phyloP scores from a whole-genome alignment of 2,329 filamentous ascomycete genomes.

The Talaromyces sp. region DNA sequence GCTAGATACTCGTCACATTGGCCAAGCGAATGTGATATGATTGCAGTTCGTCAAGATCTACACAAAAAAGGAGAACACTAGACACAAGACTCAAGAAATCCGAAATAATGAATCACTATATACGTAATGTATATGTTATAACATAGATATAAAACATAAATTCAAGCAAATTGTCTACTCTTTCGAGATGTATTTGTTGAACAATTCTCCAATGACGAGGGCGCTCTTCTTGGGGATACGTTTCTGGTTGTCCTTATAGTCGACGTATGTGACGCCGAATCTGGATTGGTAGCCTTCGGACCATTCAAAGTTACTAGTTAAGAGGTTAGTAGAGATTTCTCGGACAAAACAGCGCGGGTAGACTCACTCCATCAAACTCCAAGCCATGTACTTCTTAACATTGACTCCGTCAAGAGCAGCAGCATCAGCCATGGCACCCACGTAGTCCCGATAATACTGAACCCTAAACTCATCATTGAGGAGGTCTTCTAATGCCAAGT shows the following conservation, averaged over 20 bases:
- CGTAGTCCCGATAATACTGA: slow-evolving; percentile 74
- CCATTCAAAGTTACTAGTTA: slow-evolving; percentile 74
- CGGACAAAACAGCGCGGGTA: neutral
- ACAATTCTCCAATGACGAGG: slow-evolving; percentile 65
- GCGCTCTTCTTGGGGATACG: slow-evolving; percentile 82
- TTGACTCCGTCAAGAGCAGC: slow-evolving; percentile 70
- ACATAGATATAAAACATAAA: neutral
- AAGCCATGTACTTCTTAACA: slow-evolving; percentile 76
- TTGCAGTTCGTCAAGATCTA: neutral
- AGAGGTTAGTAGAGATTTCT: neutral
- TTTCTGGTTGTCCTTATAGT: slow-evolving; percentile 76
- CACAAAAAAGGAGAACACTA: neutral
- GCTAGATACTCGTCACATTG: neutral
- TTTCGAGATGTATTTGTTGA: slow-evolving; percentile 67
- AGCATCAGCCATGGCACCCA: slow-evolving; percentile 72
- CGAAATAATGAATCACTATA: neutral
- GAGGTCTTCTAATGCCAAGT: slow-evolving; percentile 66
- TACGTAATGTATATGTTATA: slow-evolving; percentile 4
- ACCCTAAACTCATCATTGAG: slow-evolving; percentile 78
- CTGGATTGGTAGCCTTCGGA: slow-evolving; percentile 86
- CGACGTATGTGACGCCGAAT: slow-evolving; percentile 80
- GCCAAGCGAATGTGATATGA: neutral
- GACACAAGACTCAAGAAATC: neutral
- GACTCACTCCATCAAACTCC: slow-evolving; percentile 76
- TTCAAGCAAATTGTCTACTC: slow-evolving; percentile 31